A percentile compares a stretch with the other conserved stretches of the same genome.
These are phyloP conservation scores for Paracamarosporium sp. DNA, from an alignment of 2,329 filamentous ascomycete species.

Conservation along the genomic window DNA sequence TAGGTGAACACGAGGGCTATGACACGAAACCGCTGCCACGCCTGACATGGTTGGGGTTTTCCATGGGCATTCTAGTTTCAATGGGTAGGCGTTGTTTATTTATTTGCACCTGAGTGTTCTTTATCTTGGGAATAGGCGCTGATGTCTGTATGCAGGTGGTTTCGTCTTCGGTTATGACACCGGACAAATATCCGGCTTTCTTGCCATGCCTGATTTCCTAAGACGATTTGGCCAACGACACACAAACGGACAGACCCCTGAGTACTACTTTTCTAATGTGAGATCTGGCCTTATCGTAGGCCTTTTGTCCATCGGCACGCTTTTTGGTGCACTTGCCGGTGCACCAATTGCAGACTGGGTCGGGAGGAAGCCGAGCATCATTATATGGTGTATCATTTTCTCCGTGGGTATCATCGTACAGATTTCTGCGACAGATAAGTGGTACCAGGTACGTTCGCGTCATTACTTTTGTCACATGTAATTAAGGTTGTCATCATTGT, in stretches of 20 bases:
- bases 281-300: slow-evolving; percentile 38
- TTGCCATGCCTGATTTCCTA: slow-evolving; percentile 38
- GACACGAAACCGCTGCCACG: slow-evolving; percentile 30
- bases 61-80: slow-evolving; percentile 38
- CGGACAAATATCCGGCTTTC: slow-evolving; percentile 39
- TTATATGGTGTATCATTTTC: slow-evolving; percentile 64
- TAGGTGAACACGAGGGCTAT: slow-evolving; percentile 29
- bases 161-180: slow-evolving; percentile 39
- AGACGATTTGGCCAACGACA: slow-evolving; percentile 26
- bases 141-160: slow-evolving; percentile 29
- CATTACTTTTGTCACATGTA: no score
- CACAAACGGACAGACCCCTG: not conserved
- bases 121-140: not conserved
- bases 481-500: no score
- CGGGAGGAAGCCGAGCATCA: slow-evolving; percentile 67
- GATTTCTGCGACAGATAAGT: slow-evolving; percentile 62
- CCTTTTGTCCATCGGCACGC: slow-evolving; percentile 72
- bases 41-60: slow-evolving; percentile 25
- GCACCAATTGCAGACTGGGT: slow-evolving; percentile 66
- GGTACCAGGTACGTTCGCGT: slow-evolving; percentile 65
- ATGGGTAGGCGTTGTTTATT: slow-evolving; percentile 24
- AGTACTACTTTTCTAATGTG: slow-evolving; percentile 34
- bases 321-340: slow-evolving; percentile 69
- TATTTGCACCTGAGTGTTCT: not conserved
- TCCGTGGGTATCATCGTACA: slow-evolving; percentile 70